Conservation (phyloP, 495 filamentous ascomycete genomes). For the Penicillium canescens region DNA sequence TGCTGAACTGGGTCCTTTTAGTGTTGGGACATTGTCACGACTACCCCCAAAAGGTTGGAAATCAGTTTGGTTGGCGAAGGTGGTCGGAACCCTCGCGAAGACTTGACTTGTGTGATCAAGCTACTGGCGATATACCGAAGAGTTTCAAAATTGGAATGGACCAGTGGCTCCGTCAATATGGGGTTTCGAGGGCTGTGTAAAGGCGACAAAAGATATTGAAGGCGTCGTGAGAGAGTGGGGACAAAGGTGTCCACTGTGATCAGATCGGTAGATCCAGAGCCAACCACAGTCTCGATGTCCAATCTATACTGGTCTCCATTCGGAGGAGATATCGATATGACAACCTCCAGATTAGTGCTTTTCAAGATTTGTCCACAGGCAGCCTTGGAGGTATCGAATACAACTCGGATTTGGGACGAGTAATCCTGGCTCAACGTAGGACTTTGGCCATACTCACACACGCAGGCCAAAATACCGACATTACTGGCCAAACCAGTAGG, state of each 20-base stretch:
- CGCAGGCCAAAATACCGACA: conserved; percentile 68
- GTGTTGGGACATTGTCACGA: conserved; percentile 34
- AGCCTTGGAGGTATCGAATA: conserved; percentile 38
- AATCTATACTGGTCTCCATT: conserved; percentile 53
- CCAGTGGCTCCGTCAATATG: conserved; percentile 55
- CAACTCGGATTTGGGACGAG: conserved; percentile 35
- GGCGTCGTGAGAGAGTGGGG: conserved; percentile 64
- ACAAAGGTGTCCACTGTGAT: conserved; percentile 67
- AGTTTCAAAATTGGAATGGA: conserved; percentile 62
- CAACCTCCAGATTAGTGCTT: conserved; percentile 35
- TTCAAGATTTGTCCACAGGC: conserved; percentile 30
- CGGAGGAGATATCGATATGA: conserved; percentile 35
- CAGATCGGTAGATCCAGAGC: conserved; percentile 63
- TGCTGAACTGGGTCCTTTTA: conserved; percentile 39
- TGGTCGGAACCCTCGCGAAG: conserved; percentile 60
- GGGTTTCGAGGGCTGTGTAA: conserved; percentile 70
- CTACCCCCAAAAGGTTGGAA: conserved; percentile 74
- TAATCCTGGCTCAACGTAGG: conserved; percentile 25
- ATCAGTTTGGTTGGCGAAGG: conserved; percentile 89
- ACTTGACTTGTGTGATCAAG: conserved; percentile 56
- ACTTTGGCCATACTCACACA: conserved; percentile 66
- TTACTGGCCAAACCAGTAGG: conserved; percentile 58
- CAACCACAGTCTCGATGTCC: conserved; percentile 62
- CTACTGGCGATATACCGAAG: conserved; percentile 68
- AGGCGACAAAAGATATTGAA: conserved; percentile 60